These are phyloP conservation scores for Apiotrichum akiyoshidainum DNA, from an alignment of 1,284 basidiomycete genomes.

Conservation along the genomic window DNA sequence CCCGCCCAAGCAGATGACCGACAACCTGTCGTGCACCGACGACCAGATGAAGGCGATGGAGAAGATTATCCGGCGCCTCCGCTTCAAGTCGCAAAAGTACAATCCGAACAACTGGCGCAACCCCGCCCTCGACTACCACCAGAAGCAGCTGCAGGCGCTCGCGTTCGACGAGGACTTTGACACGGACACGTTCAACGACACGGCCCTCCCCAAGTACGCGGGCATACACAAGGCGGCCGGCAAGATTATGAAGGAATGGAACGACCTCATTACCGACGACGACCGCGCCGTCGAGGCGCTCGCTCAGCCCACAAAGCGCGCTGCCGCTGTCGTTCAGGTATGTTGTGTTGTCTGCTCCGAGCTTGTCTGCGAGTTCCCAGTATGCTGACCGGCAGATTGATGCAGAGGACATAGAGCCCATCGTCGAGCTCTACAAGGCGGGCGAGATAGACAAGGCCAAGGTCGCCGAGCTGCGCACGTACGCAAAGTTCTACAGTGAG, in stretches of 20 bases:
- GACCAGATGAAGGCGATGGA: conserved; percentile 66
- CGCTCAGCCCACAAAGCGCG: conserved; percentile 24
- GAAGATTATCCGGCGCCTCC: conserved; percentile 73
- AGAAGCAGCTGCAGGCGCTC: conserved; percentile 81
- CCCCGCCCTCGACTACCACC: conserved; percentile 78
- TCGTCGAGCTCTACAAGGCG: conserved; percentile 61
- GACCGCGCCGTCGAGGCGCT: conserved; percentile 54
- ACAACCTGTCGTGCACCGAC: conserved; percentile 61
- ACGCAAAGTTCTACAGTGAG: conserved; percentile 38
- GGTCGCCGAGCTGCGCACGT: conserved; percentile 70
- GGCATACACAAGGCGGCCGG: conserved; percentile 82
- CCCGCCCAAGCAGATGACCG: conserved; percentile 56
- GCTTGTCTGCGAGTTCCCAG: no score
- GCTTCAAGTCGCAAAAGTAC: conserved; percentile 73
- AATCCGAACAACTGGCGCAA: conserved; percentile 87
- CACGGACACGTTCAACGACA: conserved; percentile 68
- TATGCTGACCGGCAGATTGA: conserved; percentile 57
- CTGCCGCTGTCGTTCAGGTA: conserved; percentile 20
- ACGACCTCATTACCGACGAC: conserved; percentile 64
- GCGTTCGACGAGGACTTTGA: conserved; percentile 87
- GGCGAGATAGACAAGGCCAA: conserved; percentile 67
- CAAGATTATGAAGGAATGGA: conserved; percentile 70
- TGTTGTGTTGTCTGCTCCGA: no score
- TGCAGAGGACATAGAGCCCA: conserved; percentile 64
- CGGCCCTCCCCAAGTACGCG: conserved; percentile 71